Conservation (phyloP, 169 alveolate species). For the Blepharisma undulans region DNA sequence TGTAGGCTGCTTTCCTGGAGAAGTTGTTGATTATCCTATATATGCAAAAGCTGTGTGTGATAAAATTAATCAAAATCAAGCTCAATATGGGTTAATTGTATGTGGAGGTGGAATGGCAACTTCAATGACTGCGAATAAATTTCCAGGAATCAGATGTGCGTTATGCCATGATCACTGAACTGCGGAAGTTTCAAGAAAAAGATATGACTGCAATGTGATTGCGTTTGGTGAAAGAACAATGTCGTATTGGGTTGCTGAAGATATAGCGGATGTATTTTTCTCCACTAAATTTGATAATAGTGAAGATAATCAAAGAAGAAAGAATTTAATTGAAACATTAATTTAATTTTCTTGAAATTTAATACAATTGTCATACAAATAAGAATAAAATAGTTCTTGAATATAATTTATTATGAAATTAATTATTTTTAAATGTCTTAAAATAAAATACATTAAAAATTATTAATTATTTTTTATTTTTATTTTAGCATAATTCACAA, state of each 20-base stretch:
- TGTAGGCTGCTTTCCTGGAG: constrained; percentile 43
- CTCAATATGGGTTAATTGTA: constrained; percentile 46
- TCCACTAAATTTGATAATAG: constrained; percentile 26
- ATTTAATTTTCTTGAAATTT: no score
- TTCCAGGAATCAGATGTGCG: constrained; percentile 69
- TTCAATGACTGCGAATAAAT: constrained; percentile 65
- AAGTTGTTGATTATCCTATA: constrained; percentile 60
- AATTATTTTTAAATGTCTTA: no score
- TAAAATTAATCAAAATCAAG: constrained; percentile 37
- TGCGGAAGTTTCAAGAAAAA: constrained; percentile 47
- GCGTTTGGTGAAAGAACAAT: constrained; percentile 68
- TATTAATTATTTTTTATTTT: no score
- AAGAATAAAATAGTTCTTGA: no score
- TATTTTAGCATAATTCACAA: no score
- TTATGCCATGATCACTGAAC: constrained; percentile 65
- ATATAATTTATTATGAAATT: no score
- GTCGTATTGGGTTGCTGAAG: constrained; percentile 63
- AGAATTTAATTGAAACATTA: not conserved
- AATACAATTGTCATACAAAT: no score
- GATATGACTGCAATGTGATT: constrained; percentile 51
- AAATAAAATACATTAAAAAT: no score
- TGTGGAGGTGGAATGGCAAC: constrained; percentile 78
- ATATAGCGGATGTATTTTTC: constrained; percentile 45
- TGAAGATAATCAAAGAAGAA: not conserved
- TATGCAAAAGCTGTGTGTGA: constrained; percentile 48